Evolutionary conservation across 371 early-diverging fungal genomes (phyloP), one percentile per base, ranked within the genome.

Genomic region (Nematocida sp.): DNA sequence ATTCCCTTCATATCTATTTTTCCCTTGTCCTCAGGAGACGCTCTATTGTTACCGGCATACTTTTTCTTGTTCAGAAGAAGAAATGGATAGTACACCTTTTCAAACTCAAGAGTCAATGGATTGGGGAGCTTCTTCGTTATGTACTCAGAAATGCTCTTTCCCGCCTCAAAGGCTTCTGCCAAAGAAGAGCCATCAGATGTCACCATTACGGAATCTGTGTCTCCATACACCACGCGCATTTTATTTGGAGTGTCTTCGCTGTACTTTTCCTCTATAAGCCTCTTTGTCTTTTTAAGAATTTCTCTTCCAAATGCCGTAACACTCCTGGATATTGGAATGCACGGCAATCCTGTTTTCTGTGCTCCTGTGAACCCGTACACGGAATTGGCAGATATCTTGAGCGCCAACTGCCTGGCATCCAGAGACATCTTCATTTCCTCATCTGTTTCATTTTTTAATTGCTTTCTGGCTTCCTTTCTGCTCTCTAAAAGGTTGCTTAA

Each of bases 151-250:
- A 85, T 81, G 42, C 65, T 49, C 33, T 77, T 78, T n/a, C 78
- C 65, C 47, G 79, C 71, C 28, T 79, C 49, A 69, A 82, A 82
- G 9, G 75, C 94, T 93, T 92, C 90, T 28, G 85, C 87, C 25
- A 95, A 84, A 57, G 85, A 85, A 40, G 86, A 81, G 11, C 87
- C 89, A 32, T 92, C 92, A 86, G 96, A 95, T 63, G 93, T 92
- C 59, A 99, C 92, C 99, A 99, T 98, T 30, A 99, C 97, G 1
- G 98, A 97, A 86, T 99, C 98, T 0, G 98, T 99, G 82, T 99
- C 99, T 55, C 99, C 99, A 79, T 98, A 99, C 65, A 98, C 93
- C 54, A 99, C 96, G 36, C 86, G 82, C 0, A 71, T 28, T 7
- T n/a, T 25, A 45, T 20, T 45, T 13, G 45, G 45, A 13, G 13